Percentiles rank a stretch among this genome's conserved stretches.
Conservation (phyloP, 2,329 filamentous ascomycete genomes). For the Stylonectria norvegica region DNA sequence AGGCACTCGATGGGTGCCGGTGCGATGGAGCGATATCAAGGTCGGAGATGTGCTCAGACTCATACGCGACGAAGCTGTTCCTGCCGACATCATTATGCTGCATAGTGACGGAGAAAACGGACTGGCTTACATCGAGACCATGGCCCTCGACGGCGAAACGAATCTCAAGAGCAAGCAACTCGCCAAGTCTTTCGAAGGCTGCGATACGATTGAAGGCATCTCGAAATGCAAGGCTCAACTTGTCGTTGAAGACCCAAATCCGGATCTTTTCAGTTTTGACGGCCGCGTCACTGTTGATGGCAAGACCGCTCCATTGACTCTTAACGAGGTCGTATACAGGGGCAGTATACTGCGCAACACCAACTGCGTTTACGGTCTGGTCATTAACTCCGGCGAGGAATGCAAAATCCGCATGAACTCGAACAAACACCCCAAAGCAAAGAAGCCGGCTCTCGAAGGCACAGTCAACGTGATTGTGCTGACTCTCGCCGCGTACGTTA, state of each 20-base stretch:
- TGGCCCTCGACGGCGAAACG: conserved; percentile 80
- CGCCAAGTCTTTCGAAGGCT: conserved; percentile 57
- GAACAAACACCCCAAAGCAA: conserved; percentile 81
- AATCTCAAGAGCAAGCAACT: conserved; percentile 75
- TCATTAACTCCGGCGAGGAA: conserved; percentile 87
- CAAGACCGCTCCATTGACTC: conserved; percentile 66
- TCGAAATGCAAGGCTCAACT: conserved; percentile 57
- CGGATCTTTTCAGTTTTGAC: conserved; percentile 73
- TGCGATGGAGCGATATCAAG: conserved; percentile 44
- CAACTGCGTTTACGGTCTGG: conserved; percentile 65
- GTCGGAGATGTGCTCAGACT: conserved; percentile 50
- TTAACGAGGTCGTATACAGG: conserved; percentile 79
- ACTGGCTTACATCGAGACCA: conserved; percentile 79
- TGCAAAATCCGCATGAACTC: conserved; percentile 93
- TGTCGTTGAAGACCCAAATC: conserved; percentile 73
- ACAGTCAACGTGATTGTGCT: conserved; percentile 80
- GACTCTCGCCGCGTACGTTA: conserved; percentile 74
- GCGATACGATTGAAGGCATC: conserved; percentile 53
- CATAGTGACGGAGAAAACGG: conserved; percentile 74
- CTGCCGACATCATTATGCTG: conserved; percentile 78
- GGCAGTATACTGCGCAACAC: conserved; percentile 86
- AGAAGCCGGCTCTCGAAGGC: conserved; percentile 72
- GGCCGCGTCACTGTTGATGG: conserved; percentile 60
- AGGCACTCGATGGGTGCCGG: conserved; percentile 49
- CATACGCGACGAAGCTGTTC: conserved; percentile 70